A percentile compares a stretch with the other conserved stretches of the same genome.
Evolutionary conservation across 495 filamentous ascomycete genomes (phyloP).

Genomic region (Podospora comata): DNA sequence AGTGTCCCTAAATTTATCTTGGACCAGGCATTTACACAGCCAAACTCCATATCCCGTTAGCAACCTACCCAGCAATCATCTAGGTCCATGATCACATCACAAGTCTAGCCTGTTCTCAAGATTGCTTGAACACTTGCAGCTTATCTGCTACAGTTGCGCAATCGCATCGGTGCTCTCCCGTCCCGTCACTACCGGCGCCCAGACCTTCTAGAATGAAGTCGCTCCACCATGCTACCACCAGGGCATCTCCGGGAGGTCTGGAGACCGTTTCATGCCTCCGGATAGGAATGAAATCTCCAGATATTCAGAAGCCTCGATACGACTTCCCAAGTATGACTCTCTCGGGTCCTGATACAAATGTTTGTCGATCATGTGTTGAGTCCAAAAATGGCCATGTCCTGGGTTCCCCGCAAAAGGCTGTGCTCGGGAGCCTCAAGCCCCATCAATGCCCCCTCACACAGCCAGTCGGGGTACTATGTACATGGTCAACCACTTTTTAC

Average conservation of each 20-base stretch:
- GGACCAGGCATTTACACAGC: neutral
- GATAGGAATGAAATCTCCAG: neutral
- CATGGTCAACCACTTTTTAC: neutral
- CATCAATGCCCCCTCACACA: slow-evolving; percentile 20
- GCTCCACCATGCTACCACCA: neutral
- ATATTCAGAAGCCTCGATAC: neutral
- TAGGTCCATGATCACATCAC: neutral
- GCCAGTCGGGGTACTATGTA: neutral
- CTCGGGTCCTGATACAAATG: neutral
- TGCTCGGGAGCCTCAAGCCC: slow-evolving; percentile 21
- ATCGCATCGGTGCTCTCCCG: neutral
- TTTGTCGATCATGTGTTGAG: neutral
- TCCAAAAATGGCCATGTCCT: slow-evolving; percentile 6
- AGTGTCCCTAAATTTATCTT: slow-evolving; percentile 10
- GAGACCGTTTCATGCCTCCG: neutral
- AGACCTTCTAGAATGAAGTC: neutral
- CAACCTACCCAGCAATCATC: neutral
- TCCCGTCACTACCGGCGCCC: neutral
- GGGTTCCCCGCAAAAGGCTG: slow-evolving; percentile 14
- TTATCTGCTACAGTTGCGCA: neutral
- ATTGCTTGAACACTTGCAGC: neutral
- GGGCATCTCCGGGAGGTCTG: neutral
- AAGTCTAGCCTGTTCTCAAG: neutral
- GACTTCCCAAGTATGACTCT: neutral
- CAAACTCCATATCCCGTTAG: neutral